phyloP scores from a whole-genome alignment of 768 basidiomycete species.

The Epithele typhae region DNA sequence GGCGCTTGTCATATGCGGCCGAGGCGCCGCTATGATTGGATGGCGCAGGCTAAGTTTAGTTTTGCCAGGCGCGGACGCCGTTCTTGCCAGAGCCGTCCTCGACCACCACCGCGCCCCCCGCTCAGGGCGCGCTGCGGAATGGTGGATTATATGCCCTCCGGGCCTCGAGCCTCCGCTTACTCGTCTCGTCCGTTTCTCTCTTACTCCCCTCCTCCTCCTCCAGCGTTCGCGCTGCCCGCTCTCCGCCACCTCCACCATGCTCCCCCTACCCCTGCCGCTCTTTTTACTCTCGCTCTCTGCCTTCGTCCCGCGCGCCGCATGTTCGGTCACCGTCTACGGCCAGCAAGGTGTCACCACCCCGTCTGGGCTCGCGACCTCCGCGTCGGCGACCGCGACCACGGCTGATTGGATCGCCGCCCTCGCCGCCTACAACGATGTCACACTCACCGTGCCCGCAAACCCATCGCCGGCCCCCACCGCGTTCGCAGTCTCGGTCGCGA shows the following conservation, averaged over 20 bases:
- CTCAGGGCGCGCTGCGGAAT: no score
- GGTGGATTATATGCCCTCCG: no score
- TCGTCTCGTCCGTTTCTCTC: no score
- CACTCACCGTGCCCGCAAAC: conserved; percentile 26
- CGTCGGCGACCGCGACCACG: neutral
- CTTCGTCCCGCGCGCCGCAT: conserved; percentile 1
- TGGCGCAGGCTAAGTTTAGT: no score
- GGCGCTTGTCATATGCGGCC: no score
- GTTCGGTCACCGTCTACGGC: conserved; percentile 23
- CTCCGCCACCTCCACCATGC: conserved; percentile 5
- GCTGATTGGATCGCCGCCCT: conserved; percentile 4
- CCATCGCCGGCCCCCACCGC: conserved; percentile 19
- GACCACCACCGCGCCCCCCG: no score
- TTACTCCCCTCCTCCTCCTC: neutral
- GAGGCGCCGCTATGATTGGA: no score
- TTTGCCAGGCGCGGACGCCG: no score
- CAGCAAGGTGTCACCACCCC: conserved; percentile 22
- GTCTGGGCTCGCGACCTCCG: conserved; percentile 2
- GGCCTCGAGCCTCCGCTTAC: no score
- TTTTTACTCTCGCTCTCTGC: conserved; percentile 8
- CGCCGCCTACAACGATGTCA: conserved; percentile 29
- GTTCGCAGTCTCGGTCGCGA: conserved; percentile 23
- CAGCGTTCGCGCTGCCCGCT: neutral
- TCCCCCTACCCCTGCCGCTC: conserved; percentile 6
- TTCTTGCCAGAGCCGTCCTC: no score